Evolutionary conservation across 306 rosid species (phyloP).

Genomic region (Lathyrus tuberosus): DNA sequence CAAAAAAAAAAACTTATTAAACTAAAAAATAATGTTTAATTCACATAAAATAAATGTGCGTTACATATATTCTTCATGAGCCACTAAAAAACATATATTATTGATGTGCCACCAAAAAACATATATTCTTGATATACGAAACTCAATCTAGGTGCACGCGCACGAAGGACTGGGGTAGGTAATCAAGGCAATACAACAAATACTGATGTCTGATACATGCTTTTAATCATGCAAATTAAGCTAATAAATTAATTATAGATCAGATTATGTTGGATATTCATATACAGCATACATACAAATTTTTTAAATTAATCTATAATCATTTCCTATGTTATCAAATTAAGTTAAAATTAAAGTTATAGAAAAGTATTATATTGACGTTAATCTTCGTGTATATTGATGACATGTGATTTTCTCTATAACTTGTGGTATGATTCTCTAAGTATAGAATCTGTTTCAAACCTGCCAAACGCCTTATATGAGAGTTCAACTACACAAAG

Average conservation of each 20-base stretch:
- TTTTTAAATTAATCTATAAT: too few relatives aligned
- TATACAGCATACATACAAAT: too few relatives aligned
- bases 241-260: conserved; percentile 8
- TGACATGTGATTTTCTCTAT: too few relatives aligned
- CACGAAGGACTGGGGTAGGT: conserved; percentile 12
- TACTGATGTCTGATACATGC: conserved; percentile 10
- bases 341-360: too few relatives aligned
- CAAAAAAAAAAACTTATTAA: too few relatives aligned
- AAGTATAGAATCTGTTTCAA: too few relatives aligned
- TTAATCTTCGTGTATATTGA: too few relatives aligned
- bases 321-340: too few relatives aligned
- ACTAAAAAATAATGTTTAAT: background rate
- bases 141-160: conserved; percentile 39
- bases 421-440: too few relatives aligned
- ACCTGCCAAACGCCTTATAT: too few relatives aligned
- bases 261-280: background rate
- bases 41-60: background rate
- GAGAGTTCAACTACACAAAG: too few relatives aligned
- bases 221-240: conserved; percentile 34
- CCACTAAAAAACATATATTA: background rate
- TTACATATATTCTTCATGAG: conserved; percentile 10
- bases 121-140: conserved; percentile 10
- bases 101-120: background rate
- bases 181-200: conserved; percentile 1
- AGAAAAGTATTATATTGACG: too few relatives aligned